These are phyloP conservation scores for Calonectria naviculata DNA, from an alignment of 2,329 filamentous ascomycete species.

Conservation along the genomic window DNA sequence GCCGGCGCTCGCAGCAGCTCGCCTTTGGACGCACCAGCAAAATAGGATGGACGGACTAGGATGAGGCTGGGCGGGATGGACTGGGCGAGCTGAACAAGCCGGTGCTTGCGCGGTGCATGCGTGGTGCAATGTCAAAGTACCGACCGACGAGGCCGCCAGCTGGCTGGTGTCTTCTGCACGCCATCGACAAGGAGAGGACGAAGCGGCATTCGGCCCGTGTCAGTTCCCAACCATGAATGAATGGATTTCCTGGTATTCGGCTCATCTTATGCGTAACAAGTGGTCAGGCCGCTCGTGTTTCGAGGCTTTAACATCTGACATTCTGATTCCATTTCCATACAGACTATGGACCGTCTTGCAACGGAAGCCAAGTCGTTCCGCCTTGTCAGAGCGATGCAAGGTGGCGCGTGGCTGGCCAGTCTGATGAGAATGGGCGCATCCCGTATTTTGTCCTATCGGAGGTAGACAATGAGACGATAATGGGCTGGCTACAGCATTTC, in stretches of 20 bases:
- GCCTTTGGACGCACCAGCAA: not conserved
- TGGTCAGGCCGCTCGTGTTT: constrained; percentile 1
- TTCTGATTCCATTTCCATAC: not conserved
- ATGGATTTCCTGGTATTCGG: constrained; percentile 13
- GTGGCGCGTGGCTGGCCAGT: not conserved
- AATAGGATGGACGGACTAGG: not conserved
- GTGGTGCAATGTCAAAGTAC: not conserved
- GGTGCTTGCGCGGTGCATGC: constrained; percentile 8
- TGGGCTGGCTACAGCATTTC: not conserved
- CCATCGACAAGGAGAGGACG: constrained; percentile 14
- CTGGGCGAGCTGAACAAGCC: not conserved
- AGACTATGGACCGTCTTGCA: not conserved
- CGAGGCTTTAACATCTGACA: not conserved
- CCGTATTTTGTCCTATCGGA: not conserved
- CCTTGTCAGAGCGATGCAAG: not conserved
- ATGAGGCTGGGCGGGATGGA: constrained; percentile 1
- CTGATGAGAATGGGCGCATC: not conserved
- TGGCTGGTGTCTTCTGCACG: constrained; percentile 20
- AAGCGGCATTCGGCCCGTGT: constrained; percentile 18
- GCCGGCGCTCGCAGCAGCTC: constrained; percentile 1
- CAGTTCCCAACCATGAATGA: constrained; percentile 5
- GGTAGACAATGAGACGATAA: not conserved
- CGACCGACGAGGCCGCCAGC: constrained; percentile 8
- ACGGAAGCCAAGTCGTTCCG: not conserved
- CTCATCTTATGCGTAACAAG: constrained; percentile 5